Conservation (phyloP, 2,329 filamentous ascomycete species). For the Penicillium sp. region DNA sequence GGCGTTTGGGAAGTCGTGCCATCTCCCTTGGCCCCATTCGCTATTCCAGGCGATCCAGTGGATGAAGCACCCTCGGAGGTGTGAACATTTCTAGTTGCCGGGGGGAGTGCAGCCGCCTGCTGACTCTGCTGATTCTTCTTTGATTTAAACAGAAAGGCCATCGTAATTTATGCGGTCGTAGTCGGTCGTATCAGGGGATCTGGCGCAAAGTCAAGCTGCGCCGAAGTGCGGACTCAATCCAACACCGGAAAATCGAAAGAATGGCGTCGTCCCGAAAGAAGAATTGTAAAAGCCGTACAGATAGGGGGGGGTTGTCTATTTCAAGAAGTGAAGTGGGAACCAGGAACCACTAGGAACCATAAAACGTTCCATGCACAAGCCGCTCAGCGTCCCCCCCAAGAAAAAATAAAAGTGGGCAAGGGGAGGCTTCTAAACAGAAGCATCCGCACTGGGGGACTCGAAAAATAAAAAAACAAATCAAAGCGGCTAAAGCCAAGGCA, state of each 20-base stretch:
- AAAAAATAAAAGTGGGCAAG: constrained; percentile 13
- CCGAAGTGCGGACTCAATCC: constrained; percentile 12
- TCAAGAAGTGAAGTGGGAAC: constrained; percentile 27
- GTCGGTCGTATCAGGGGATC: constrained; percentile 34
- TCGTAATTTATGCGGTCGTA: constrained; percentile 47
- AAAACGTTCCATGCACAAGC: constrained; percentile 21
- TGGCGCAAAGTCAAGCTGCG: constrained; percentile 16
- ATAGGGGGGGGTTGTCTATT: constrained; percentile 22
- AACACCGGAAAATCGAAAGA: constrained; percentile 12
- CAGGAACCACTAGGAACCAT: constrained; percentile 26
- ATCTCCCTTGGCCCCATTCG: constrained; percentile 49
- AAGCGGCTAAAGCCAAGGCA: constrained; percentile 13
- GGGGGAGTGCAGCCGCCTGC: constrained; percentile 43
- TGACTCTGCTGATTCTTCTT: constrained; percentile 69
- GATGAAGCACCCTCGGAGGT: constrained; percentile 54
- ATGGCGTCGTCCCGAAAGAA: background rate
- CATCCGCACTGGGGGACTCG: constrained; percentile 2
- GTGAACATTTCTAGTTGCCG: constrained; percentile 57
- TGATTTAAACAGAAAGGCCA: constrained; percentile 81
- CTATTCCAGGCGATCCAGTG: constrained; percentile 43
- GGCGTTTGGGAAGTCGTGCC: constrained; percentile 54
- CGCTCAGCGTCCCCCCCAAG: constrained; percentile 3
- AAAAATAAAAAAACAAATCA: background rate
- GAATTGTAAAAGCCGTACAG: background rate
- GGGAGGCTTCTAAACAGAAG: constrained; percentile 9